Evolutionary conservation across 768 basidiomycete species (phyloP).

Genomic region (Tricholomella constricta): DNA sequence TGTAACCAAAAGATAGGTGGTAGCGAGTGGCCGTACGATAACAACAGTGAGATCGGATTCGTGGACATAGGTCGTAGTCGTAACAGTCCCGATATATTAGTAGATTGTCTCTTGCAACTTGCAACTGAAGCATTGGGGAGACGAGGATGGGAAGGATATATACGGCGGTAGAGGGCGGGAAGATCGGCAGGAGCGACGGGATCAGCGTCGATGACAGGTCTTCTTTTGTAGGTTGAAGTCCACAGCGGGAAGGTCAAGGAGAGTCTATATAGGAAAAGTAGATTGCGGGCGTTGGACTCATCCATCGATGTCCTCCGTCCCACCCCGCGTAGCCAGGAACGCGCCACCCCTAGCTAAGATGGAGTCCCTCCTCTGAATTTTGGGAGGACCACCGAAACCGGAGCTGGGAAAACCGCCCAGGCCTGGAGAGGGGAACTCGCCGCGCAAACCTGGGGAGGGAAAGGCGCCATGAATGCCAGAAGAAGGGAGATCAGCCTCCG

Average conservation of each 20-base stretch:
- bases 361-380: slow-evolving; percentile 11
- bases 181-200: not conserved
- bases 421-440: slow-evolving; percentile 11
- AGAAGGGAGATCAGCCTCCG: slow-evolving; percentile 15
- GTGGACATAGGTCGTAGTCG: not conserved
- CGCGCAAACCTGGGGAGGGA: slow-evolving; percentile 7
- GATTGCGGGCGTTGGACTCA: not conserved
- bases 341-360: slow-evolving; percentile 18
- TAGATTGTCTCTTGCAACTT: not conserved
- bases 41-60: not conserved
- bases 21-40: not conserved
- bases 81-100: not conserved
- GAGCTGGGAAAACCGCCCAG: slow-evolving; percentile 4
- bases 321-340: slow-evolving; percentile 20
- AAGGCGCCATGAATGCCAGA: slow-evolving; percentile 6
- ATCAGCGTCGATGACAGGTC: slow-evolving; percentile 4
- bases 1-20: not conserved
- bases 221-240: slow-evolving; percentile 5
- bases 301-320: slow-evolving; percentile 5
- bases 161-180: not conserved
- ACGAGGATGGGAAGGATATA: not conserved
- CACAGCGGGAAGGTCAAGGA: not conserved
- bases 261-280: not conserved
- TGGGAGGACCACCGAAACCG: slow-evolving; percentile 8
- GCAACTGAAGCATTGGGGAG: not conserved